Evolutionary conservation across 1,139 yeast species (phyloP), one percentile per base, ranked within the genome.

Genomic region (Taphrina populina): DNA sequence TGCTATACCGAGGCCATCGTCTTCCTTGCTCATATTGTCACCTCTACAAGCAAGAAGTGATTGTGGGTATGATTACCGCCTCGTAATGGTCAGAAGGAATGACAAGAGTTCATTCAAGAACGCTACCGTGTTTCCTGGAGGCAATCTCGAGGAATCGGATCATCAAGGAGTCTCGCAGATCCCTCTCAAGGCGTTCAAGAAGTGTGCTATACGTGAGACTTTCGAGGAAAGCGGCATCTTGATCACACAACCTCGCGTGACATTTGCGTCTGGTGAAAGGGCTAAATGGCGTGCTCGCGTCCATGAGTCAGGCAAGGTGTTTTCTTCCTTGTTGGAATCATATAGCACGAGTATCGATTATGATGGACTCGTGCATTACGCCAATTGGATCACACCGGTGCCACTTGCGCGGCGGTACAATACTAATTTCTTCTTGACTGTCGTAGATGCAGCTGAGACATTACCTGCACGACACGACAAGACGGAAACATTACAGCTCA

Each of bases 121-220:
- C 19, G 54, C 54, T n/a, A 39, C 46, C 10, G 54, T 49, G 13
- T 49, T 49, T 32, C 54, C 54, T 3, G 54, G 54, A 2, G 54
- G 54, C 33, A 23, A 37, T n/a, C 23, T 49, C 6, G 54, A 49
- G 11, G 11, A 19, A 7, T 27, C 32, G 33, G 54, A 49, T 15
- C 29, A 29, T 21, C 39, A 30, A 21, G 36, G 27, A 2, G 27
- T 26, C 15, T 17, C 36, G 5, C 29, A 36, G 7, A 43, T 44
- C 6, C 24, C 44, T 0, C 27, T 36, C n/a, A 37, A 47, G 29
- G 43, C 54, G 19, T 49, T 21, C 46, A 49, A 49, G 33, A 29
- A 46, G 39, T 49, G 54, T 19, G 54, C 54, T 17, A 29, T 49
- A 19, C 44, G 54, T 4, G 54, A 49, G 35, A 49, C 54, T 1